Evolutionary conservation across 2,329 filamentous ascomycete species (phyloP), one percentile per base, ranked within the genome.

Genomic region (Colletotrichum plurivorum): DNA sequence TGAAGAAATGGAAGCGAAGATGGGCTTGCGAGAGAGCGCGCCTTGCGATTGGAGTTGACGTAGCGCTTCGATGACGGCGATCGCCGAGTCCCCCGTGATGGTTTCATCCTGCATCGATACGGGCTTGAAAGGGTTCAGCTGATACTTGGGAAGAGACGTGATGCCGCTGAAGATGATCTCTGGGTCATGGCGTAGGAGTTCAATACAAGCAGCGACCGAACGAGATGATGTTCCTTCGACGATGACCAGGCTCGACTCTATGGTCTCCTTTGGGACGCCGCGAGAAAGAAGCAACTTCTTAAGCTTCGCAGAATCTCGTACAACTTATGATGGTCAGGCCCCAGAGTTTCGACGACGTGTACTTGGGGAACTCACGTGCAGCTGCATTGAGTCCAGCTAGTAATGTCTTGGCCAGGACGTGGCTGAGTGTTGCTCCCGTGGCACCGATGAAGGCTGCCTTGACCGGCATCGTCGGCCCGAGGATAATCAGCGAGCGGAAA

Each of bases 141-240:
- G 65, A 22, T 39, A 58, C 13, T 52, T 56, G 5, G 58, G 58
- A 13, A 20, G 7, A 6, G 55, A 52, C 10, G 58, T 63, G 36
- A 68, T 55, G 10, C 65, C 58, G 45, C 45, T 57, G 22, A 58
- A 25, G 59, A 68, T 59, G 53, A 68, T 39, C 10, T 68, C 51
- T 4, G 52, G 31, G 25, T 63, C 48, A 16, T 63, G 27, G 12
- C 22, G 53, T 7, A 68, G 65, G n/a, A 68, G 51, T 5, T 68
- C 45, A 6, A 15, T 39, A 6, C 55, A n/a, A 8, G 58, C 9
- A 0, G 12, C 3, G 39, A 57, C 52, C 4, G 59, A 56, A 20
- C 58, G 65, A 4, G 65, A 61, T 3, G 65, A 68, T 15, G 6
- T 22, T 4, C 9, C 65, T 3, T 68, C 53, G 0, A 68, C 36